Evolutionary conservation across 371 early-diverging fungal species (phyloP).

Genomic region (Apophysomyces ossiformis): DNA sequence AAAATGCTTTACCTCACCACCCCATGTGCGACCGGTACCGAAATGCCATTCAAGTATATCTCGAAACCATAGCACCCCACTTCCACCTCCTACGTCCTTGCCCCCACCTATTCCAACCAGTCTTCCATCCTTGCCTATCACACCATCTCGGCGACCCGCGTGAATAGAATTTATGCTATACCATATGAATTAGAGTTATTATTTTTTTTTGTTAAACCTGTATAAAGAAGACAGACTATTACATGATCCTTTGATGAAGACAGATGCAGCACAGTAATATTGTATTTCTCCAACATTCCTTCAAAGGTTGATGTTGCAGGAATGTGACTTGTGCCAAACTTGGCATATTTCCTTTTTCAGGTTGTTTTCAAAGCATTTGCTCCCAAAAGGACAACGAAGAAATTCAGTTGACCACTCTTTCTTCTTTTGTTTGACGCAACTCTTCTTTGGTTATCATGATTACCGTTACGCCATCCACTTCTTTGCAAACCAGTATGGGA

Average conservation of each 20-base stretch:
- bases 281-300: background rate
- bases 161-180: constrained; percentile 7
- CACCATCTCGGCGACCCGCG: background rate
- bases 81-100: constrained; percentile 36
- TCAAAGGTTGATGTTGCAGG: constrained; percentile 1
- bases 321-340: constrained; percentile 3
- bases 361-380: constrained; percentile 10
- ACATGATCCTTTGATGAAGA: no score
- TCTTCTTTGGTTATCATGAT: constrained; percentile 1
- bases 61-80: constrained; percentile 15
- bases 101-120: constrained; percentile 34
- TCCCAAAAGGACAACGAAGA: constrained; percentile 8
- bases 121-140: constrained; percentile 28
- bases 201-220: background rate
- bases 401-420: background rate
- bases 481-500: constrained; percentile 16
- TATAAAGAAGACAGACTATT: no score
- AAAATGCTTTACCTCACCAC: background rate
- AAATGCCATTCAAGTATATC: constrained; percentile 9
- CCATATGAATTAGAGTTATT: background rate
- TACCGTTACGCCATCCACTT: background rate
- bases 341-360: constrained; percentile 10
- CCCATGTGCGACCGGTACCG: constrained; percentile 6
- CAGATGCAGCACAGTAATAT: no score
- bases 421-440: background rate